Evolutionary conservation across 768 basidiomycete genomes (phyloP), one percentile per base, ranked within the genome.

Genomic region (Suillus subaureus): DNA sequence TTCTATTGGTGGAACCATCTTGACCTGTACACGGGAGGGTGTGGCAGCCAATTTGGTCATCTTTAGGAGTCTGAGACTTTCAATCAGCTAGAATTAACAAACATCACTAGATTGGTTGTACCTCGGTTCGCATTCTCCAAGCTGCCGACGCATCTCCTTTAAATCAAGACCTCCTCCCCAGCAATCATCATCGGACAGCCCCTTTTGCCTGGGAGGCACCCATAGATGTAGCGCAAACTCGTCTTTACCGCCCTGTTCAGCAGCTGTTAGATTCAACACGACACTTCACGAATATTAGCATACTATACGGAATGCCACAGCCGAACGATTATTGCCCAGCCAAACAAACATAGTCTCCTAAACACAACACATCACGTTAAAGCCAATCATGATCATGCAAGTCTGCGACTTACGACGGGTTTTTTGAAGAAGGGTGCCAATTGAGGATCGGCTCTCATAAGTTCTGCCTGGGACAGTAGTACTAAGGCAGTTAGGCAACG

Each of bases 1-100:
- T 35, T 87, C 84, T 23, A 84, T 70, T 11, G 79, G 75, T 3
- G 73, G 67, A 26, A 82, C 76, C 12, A 81, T 74, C 26, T 78
- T 74, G 1, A 84, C 75, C 0, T 79, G 78, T 12, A 82, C 68
- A 54, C 81, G 81, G 11, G 72, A 64, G 0, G 79, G 76, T 2
- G 77, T 65, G 1, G 72, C 65, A 4, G 77, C 78, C 33, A 83
- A 66, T 61, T 79, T 65, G 33, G 77, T 75, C 26, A 86, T 67
- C 68, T 79, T 81, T 28, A 67, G 70, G 40, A 83, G 67, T 61
- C 83, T 84, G 13, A 40, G 18, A 60, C 1, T 47, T 55, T 26
- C 49, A 51, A 56, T 45, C 16, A 45, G 6, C 28, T 13, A 43
- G 21, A 18, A 56, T 33, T n/a, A 31, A 39, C 33, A 26, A 13